Evolutionary conservation across 306 rosid genomes (phyloP), one percentile per base, ranked within the genome.

Genomic region (Glycyrrhiza uralensis): DNA sequence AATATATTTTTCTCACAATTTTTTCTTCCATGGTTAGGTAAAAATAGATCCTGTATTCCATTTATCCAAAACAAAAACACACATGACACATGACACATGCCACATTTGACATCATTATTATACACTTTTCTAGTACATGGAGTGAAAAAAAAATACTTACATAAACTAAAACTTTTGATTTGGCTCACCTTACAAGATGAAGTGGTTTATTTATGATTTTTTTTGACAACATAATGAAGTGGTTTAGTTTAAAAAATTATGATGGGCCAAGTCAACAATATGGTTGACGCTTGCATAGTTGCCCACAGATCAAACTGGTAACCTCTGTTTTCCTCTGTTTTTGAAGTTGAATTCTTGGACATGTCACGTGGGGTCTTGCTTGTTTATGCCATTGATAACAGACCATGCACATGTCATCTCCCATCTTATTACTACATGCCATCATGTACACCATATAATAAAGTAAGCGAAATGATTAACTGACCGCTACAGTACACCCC

Each of bases 301-400:
- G 19, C 64, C 59, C 1, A 4, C 13, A 59, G 19, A 24, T 77
- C 52, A 61, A 69, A 72, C 23, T 39, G 26, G 42, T 15, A 26
- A 13, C n/a, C 69, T 79, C 57, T 72, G 75, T 32, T 72, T 44
- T 57, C 69, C 61, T 65, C 75, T 65, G 79, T 36, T 66, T 71
- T 72, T 7, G 18, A 64, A 6, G 45, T 65, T 49, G 70, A 72
- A 56, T 56, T 47, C 15, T 2, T 33, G 7, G 24, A 2, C 55
- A 44, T 56, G 8, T 72, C 83, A 79, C 58, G 79, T 79, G 79
- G 61, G 8, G 4, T 55, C 28, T 42, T 78, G 26, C 28, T 51
- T 63, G 47, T 54, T 51, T 61, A 52, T 41, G 22, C 59, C 41
- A 69, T 8, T 28, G 42, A 24, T 51, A 63, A 19, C 35, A 7